Percentiles rank a stretch among this genome's conserved stretches.
These are phyloP conservation scores for Phycomyces nitens DNA, from an alignment of 192 early-diverging fungal species.

Conservation along the genomic window DNA sequence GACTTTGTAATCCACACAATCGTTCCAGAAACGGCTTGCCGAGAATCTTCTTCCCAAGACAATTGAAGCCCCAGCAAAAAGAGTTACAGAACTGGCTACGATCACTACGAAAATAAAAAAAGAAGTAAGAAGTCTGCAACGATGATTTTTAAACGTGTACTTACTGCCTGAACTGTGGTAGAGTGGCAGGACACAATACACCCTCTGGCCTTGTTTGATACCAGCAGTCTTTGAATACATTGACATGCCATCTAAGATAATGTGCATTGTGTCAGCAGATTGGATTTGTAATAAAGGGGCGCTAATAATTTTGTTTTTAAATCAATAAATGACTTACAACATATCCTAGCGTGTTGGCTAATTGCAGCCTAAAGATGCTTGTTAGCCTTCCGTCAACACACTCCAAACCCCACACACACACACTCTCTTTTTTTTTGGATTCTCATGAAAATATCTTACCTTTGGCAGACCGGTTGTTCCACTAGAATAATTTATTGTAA, in stretches of 20 bases:
- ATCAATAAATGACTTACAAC: constrained; percentile 24
- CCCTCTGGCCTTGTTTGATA: constrained; percentile 36
- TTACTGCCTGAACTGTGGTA: constrained; percentile 62
- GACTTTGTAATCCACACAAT: constrained; percentile 42
- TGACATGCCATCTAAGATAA: constrained; percentile 20
- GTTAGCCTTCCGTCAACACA: background rate
- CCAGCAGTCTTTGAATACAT: constrained; percentile 19
- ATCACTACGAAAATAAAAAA: constrained; percentile 19
- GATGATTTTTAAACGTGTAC: constrained; percentile 13
- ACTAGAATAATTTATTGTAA: constrained; percentile 34
- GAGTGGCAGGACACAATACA: constrained; percentile 58
- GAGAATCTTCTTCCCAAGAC: constrained; percentile 57
- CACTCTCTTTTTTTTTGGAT: background rate
- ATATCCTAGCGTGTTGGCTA: constrained; percentile 45
- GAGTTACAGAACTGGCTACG: constrained; percentile 24
- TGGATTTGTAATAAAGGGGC: background rate
- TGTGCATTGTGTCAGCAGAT: no score
- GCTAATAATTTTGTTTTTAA: no score
- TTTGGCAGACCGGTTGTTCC: constrained; percentile 66
- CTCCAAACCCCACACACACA: background rate
- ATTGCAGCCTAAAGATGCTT: constrained; percentile 33
- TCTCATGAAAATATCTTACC: constrained; percentile 2
- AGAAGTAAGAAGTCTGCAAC: background rate
- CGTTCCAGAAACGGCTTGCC: constrained; percentile 46
- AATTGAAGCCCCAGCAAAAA: constrained; percentile 41